Evolutionary conservation across 2,329 filamentous ascomycete genomes (phyloP).

Genomic region (Colletotrichum graminicola): DNA sequence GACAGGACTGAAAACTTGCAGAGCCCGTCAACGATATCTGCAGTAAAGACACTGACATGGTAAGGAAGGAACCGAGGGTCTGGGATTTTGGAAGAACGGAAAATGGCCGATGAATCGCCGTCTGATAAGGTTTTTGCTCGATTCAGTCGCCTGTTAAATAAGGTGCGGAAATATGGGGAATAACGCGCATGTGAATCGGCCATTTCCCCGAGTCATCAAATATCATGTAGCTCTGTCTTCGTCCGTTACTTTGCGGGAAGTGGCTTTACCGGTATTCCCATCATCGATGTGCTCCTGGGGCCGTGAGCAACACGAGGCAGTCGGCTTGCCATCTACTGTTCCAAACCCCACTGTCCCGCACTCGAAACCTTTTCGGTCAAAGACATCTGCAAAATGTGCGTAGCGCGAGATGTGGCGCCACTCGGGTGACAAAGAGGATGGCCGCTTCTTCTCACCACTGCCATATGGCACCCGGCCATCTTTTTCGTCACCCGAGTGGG

Average conservation of each 20-base stretch:
- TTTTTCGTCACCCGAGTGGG: too few relatives aligned
- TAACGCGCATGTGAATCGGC: not conserved
- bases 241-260: conserved; percentile 10
- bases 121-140: not conserved
- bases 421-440: too few relatives aligned
- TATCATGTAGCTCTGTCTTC: not conserved
- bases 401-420: not conserved
- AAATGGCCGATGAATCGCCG: not conserved
- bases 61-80: not conserved
- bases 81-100: not conserved
- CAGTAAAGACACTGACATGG: not conserved
- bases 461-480: too few relatives aligned
- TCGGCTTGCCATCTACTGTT: not conserved
- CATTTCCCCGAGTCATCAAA: conserved; percentile 7
- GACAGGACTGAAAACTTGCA: too few relatives aligned
- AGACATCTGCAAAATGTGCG: not conserved
- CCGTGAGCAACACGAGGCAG: conserved; percentile 1
- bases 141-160: not conserved
- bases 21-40: not conserved
- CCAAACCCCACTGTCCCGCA: not conserved
- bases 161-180: not conserved
- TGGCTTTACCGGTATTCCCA: not conserved
- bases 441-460: too few relatives aligned
- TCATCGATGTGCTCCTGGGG: conserved; percentile 2
- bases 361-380: not conserved